Base-by-base conservation (phyloP, 2,329 filamentous ascomycete genomes). In the Helicocarpus griseus region DNA sequence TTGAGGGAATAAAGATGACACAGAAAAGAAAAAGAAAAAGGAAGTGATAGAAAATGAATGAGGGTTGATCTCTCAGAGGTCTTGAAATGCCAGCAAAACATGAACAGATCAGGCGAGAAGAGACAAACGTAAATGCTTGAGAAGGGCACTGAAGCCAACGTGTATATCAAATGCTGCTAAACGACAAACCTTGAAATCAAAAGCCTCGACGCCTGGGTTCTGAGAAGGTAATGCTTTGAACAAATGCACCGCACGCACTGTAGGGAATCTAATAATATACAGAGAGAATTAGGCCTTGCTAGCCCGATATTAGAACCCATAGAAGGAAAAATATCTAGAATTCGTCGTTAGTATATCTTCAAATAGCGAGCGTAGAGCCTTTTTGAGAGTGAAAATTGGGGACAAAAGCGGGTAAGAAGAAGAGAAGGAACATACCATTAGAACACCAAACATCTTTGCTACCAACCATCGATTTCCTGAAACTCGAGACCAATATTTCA, bases 401-500 rank as follows among this genome's bases (percentile, higher is more conserved):
- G 5, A 5, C 19, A 1, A 17, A 38, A 24, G 28, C 19, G 13
- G 6, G 29, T 31, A 29, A 22, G n/a, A 21, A 22, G 19, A 51
- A 39, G 7, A 60, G 51, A 51, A 51, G 17, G 21, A 6, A 55
- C 69, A 31, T 59, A 76, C 73, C 90, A 96, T 96, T 61, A 97
- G 71, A 47, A 96, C 88, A 54, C 91, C 76, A 67, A 78, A 77
- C 80, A 83, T 83, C 67, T 86, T 87, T 40, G 89, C 89, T 60
- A 97, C 84, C 57, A 98, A 73, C 93, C 91, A 97, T 57, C 93
- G 79, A 73, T 98, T 98, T 56, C 90, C 89, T 52, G 89, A 93
- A 26, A 97, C 90, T 38, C 90, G 80, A 26, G 82, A 86, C 91
- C 93, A 98, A 71, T 97, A 98, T 69, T 96, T 96, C 72, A 98